phyloP scores from a whole-genome alignment of 345 rosid species.

The Populus tremula region DNA sequence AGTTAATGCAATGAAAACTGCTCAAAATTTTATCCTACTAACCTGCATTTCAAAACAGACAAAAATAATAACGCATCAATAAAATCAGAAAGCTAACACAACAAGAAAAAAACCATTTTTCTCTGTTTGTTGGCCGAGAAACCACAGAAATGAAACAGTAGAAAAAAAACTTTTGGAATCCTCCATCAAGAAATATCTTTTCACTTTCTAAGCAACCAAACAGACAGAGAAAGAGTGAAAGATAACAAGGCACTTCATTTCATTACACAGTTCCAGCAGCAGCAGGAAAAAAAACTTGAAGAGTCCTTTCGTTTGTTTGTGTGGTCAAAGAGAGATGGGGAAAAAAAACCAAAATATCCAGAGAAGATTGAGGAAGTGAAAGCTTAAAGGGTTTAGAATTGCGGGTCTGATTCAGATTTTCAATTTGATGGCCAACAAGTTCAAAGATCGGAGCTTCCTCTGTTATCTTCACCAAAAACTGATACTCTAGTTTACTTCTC shows the following conservation, averaged over 20 bases:
- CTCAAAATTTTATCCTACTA: slow-evolving; percentile 6
- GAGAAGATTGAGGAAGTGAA: not conserved
- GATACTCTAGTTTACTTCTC: not conserved
- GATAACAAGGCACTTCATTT: slow-evolving; percentile 31
- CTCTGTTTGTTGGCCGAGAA: slow-evolving; percentile 10
- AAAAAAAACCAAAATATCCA: not conserved
- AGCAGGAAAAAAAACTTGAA: not conserved
- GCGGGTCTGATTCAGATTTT: slow-evolving; percentile 1
- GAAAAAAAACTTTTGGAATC: not conserved
- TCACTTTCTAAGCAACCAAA: slow-evolving; percentile 14
- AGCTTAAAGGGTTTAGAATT: not conserved
- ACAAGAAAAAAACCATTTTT: not conserved
- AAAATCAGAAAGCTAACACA: slow-evolving; percentile 4
- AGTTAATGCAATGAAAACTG: slow-evolving; percentile 1
- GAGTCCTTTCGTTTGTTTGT: not conserved
- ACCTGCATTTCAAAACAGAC: slow-evolving; percentile 24
- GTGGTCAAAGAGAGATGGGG: not conserved
- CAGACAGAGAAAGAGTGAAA: slow-evolving; percentile 8
- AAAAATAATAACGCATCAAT: slow-evolving; percentile 4
- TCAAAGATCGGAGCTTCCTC: slow-evolving; percentile 21
- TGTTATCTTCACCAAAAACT: slow-evolving; percentile 25
- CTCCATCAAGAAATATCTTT: not conserved
- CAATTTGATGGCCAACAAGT: slow-evolving; percentile 2
- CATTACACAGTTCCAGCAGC: slow-evolving; percentile 6
- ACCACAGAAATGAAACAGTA: not conserved